Evolutionary conservation across 257 asterid species (phyloP), one percentile per base, ranked within the genome.

Genomic region (Prunella vulgaris): DNA sequence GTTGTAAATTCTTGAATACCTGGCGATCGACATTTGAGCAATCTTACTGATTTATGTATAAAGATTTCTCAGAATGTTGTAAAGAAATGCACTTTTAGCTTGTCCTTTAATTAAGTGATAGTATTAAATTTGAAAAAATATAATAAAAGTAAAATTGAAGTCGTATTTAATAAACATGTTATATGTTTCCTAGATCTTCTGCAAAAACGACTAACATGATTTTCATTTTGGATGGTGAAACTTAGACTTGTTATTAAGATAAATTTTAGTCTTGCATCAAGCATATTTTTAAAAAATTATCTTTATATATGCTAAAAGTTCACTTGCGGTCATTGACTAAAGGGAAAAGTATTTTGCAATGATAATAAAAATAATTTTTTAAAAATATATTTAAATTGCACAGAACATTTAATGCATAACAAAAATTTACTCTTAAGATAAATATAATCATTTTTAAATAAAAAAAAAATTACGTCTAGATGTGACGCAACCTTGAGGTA

Each of bases 1-100:
- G 59, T 42, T 77, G 74, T 77, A 77, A 82, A 76, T 71, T 72
- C 42, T 59, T 64, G 66, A 18, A 59, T 60, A 60, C 72, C 56
- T 76, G 42, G 40, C 72, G 59, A 62, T 71, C 18, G 57, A 56
- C 66, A 69, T 60, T 49, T 10, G 69, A 60, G 70, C 74, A 75
- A 62, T 72, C 63, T 68, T 64, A 51, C 42, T 63, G 72, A 57
- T 37, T 75, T 52, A 32, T 66, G 32, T 75, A 37, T 54, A 53
- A 38, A 64, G 70, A 74, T 66, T 66, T 74, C 61, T 48, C 10
- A 18, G n/a, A 46, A 60, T 38, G 62, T 48, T 74, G 76, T 70
- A 76, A 69, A 75, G 63, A 57, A 52, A 46, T 46, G 17, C 28
- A 35, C 24, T 62, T 15, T 37, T 58, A 68, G 70, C 28, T 60